phyloP scores from a whole-genome alignment of 108 stramenopile genomes.

The Nannochloropsis oceanica region DNA sequence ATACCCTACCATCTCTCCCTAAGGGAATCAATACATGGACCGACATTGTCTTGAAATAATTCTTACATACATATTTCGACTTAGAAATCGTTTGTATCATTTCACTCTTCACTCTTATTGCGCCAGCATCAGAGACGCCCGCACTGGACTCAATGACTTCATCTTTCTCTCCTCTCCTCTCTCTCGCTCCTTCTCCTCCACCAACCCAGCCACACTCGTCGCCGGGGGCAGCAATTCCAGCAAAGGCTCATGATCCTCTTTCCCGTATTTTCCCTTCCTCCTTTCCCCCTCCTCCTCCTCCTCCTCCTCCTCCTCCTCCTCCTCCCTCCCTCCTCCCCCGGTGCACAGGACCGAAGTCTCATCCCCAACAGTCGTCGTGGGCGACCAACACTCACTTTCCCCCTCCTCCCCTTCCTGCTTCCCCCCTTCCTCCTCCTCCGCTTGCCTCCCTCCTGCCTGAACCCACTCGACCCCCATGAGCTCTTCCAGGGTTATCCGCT shows the following conservation, averaged over 20 bases:
- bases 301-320: not conserved
- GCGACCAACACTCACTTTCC: not conserved
- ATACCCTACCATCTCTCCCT: no score
- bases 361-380: not conserved
- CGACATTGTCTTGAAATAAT: no score
- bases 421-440: not conserved
- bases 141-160: no score
- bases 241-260: no score
- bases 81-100: no score
- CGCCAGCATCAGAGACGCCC: no score
- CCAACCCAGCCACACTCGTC: no score
- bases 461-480: not conserved
- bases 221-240: no score
- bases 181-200: not conserved
- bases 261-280: not conserved
- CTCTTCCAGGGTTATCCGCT: not conserved
- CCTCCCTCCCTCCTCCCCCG: not conserved
- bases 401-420: not conserved
- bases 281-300: not conserved
- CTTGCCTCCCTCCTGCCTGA: not conserved
- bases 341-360: not conserved
- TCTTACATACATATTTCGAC: no score
- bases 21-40: no score
- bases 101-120: no score
- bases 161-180: not conserved